Percentiles rank a stretch among this genome's conserved stretches.
These are phyloP conservation scores for Fusarium fracticaudum DNA, from an alignment of 2,329 filamentous ascomycete genomes.

Conservation along the genomic window DNA sequence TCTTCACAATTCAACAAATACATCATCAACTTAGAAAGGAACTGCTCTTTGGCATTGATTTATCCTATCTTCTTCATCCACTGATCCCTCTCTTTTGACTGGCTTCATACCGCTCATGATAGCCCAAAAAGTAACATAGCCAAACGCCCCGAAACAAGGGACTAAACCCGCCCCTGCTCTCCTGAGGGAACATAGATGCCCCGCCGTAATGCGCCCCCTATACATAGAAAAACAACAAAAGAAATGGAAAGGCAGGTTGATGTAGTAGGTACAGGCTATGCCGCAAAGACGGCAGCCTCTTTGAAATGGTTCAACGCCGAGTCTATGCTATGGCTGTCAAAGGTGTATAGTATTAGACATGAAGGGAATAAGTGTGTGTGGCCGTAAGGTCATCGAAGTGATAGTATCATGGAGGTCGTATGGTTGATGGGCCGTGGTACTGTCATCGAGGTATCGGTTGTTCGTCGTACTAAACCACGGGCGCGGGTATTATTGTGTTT, in stretches of 20 bases:
- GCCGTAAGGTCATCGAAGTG: constrained; percentile 40
- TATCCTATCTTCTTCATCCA: constrained; percentile 35
- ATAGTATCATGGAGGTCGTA: constrained; percentile 39
- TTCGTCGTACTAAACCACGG: constrained; percentile 31
- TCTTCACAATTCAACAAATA: neutral
- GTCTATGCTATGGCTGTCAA: constrained; percentile 48
- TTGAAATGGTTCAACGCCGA: constrained; percentile 44
- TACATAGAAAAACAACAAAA: constrained; percentile 38
- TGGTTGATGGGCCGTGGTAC: constrained; percentile 30
- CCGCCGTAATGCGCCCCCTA: constrained; percentile 41
- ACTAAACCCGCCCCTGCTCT: constrained; percentile 31
- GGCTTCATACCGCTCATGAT: constrained; percentile 41
- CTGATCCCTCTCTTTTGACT: constrained; percentile 38
- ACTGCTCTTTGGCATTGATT: constrained; percentile 39
- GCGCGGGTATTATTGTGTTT: constrained; percentile 15
- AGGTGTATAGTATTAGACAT: constrained; percentile 43
- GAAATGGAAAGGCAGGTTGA: constrained; percentile 38
- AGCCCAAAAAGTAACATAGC: constrained; percentile 36
- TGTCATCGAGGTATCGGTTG: constrained; percentile 40
- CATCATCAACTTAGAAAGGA: constrained; percentile 19
- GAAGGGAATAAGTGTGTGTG: constrained; percentile 37
- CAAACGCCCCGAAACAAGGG: constrained; percentile 42
- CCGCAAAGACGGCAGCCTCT: constrained; percentile 29
- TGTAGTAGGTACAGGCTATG: constrained; percentile 42
- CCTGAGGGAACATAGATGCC: constrained; percentile 36